These are phyloP conservation scores for Vitis vinifera DNA, from an alignment of 164 flowering plant genomes.

Conservation along the genomic window ASM3070453v1 NC_081809.1:25228001-25228500, in stretches of 20 bases:
- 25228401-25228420: slow-evolving; percentile 77
- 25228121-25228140: slow-evolving; percentile 64
- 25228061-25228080: too few species aligned
- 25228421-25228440: slow-evolving; percentile 69
- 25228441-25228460: slow-evolving; percentile 54
- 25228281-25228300: neutral
- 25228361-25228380: slow-evolving; percentile 22
- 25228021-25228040: too few species aligned
- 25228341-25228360: neutral
- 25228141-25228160: slow-evolving; percentile 56
- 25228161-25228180: slow-evolving; percentile 54
- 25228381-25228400: slow-evolving; percentile 69
- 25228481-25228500: neutral
- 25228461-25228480: slow-evolving; percentile 10
- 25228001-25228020: neutral
- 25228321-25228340: too few species aligned
- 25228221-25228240: slow-evolving; percentile 65
- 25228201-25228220: slow-evolving; percentile 82
- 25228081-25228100: neutral
- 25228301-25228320: too few species aligned
- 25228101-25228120: slow-evolving; percentile 14
- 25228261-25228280: slow-evolving; percentile 72
- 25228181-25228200: slow-evolving; percentile 73
- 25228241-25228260: slow-evolving; percentile 73
- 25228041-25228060: too few species aligned